phyloP scores from a whole-genome alignment of 148 eudicot species.

The Chenopodium suecicum region DNA sequence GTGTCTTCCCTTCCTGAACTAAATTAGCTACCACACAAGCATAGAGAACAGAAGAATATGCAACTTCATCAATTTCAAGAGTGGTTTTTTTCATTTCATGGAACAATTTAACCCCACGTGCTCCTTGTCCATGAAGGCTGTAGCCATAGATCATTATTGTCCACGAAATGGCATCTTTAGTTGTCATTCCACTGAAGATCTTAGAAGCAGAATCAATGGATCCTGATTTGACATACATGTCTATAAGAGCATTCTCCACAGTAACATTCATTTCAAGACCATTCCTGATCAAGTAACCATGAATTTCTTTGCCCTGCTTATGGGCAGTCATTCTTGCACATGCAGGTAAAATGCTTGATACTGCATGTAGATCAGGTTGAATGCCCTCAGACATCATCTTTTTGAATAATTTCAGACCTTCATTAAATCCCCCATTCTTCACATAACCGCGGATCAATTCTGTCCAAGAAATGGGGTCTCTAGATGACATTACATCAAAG shows the following conservation, averaged over 20 bases:
- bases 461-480: slow-evolving; percentile 72
- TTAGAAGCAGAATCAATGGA: slow-evolving; percentile 48
- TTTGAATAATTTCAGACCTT: slow-evolving; percentile 62
- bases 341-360: slow-evolving; percentile 60
- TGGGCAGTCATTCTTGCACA: slow-evolving; percentile 74
- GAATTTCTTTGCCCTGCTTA: slow-evolving; percentile 70
- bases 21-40: slow-evolving; percentile 52
- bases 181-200: slow-evolving; percentile 41
- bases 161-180: slow-evolving; percentile 62
- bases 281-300: slow-evolving; percentile 53
- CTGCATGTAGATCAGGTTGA: slow-evolving; percentile 51
- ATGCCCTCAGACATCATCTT: slow-evolving; percentile 48
- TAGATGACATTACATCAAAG: slow-evolving; percentile 52
- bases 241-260: slow-evolving; percentile 58
- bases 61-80: slow-evolving; percentile 41
- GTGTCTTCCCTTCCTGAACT: slow-evolving; percentile 50
- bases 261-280: slow-evolving; percentile 46
- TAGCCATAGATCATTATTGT: slow-evolving; percentile 72
- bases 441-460: slow-evolving; percentile 69
- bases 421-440: slow-evolving; percentile 62
- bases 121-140: slow-evolving; percentile 62
- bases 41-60: slow-evolving; percentile 48
- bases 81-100: slow-evolving; percentile 38
- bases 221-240: slow-evolving; percentile 77
- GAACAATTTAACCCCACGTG: slow-evolving; percentile 47